Evolutionary conservation across 2,329 filamentous ascomycete species (phyloP).

Genomic region (Lachnellula willkommii): DNA sequence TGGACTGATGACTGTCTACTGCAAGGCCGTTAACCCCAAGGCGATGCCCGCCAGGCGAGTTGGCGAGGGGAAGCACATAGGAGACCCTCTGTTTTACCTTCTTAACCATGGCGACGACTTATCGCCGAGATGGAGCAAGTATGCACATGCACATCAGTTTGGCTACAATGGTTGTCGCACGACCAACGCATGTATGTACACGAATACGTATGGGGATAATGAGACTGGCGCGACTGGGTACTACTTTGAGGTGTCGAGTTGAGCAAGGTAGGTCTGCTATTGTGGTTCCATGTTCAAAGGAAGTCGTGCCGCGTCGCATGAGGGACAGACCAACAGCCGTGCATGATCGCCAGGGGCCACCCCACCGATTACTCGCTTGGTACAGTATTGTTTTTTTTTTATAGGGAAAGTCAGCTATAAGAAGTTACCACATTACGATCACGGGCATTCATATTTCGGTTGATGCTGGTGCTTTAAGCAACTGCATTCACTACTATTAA

Average conservation of each 20-base stretch:
- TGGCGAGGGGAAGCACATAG: conserved; percentile 68
- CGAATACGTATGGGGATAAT: neutral
- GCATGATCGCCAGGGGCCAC: too few species aligned
- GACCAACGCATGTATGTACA: neutral
- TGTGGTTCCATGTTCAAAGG: too few species aligned
- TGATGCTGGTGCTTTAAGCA: too few species aligned
- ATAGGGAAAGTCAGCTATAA: too few species aligned
- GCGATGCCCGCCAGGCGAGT: conserved; percentile 76
- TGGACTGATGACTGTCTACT: conserved; percentile 74
- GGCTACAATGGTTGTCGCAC: neutral
- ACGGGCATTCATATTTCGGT: too few species aligned
- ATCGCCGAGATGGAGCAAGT: conserved; percentile 2
- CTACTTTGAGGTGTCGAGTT: neutral
- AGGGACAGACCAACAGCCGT: too few species aligned
- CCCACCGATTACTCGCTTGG: too few species aligned
- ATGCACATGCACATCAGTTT: conserved; percentile 2
- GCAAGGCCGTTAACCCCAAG: conserved; percentile 93
- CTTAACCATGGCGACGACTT: conserved; percentile 37
- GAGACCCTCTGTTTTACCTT: conserved; percentile 66
- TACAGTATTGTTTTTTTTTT: too few species aligned
- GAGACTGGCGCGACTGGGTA: neutral
- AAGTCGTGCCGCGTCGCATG: too few species aligned
- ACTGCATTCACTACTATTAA: too few species aligned
- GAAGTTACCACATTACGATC: too few species aligned
- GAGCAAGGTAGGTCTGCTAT: too few species aligned